A percentile compares a stretch with the other conserved stretches of the same genome.
These are phyloP conservation scores for Tulasnella calospora DNA, from an alignment of 768 basidiomycete species.

Conservation along the genomic window DNA sequence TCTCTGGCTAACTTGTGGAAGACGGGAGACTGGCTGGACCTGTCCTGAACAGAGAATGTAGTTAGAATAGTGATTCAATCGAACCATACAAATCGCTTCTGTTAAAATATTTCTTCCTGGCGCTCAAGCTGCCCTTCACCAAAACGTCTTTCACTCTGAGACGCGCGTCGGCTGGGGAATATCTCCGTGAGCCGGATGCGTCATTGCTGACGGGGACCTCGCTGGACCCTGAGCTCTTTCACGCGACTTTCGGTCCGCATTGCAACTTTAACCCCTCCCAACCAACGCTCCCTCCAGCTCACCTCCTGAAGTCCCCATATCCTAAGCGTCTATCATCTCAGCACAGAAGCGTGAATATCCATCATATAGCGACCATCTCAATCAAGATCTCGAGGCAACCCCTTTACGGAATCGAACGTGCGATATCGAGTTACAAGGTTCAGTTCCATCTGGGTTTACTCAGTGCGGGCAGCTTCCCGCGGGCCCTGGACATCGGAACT, in stretches of 20 bases:
- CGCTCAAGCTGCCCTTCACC: too few species aligned
- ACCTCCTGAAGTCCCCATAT: background rate
- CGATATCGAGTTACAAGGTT: background rate
- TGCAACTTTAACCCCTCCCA: background rate
- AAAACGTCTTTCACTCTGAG: too few species aligned
- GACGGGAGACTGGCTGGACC: background rate
- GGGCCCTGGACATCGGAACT: background rate
- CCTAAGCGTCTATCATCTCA: background rate
- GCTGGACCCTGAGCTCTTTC: constrained; percentile 6
- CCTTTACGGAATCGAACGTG: constrained; percentile 1
- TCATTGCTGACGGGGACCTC: background rate
- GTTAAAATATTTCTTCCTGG: too few species aligned
- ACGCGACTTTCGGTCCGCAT: constrained; percentile 9
- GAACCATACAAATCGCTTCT: too few species aligned
- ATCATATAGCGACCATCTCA: background rate
- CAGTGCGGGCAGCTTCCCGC: background rate
- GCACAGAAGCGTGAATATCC: background rate
- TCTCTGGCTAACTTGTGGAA: background rate
- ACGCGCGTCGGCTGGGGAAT: background rate
- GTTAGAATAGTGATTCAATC: too few species aligned
- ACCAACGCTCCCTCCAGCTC: background rate
- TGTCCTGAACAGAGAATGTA: too few species aligned
- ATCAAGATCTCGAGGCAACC: constrained; percentile 6
- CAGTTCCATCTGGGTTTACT: background rate
- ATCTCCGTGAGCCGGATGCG: background rate